Percentiles rank a stretch among this genome's conserved stretches.
Conservation (phyloP, 2,329 filamentous ascomycete genomes). For the Xylaria sp. region DNA sequence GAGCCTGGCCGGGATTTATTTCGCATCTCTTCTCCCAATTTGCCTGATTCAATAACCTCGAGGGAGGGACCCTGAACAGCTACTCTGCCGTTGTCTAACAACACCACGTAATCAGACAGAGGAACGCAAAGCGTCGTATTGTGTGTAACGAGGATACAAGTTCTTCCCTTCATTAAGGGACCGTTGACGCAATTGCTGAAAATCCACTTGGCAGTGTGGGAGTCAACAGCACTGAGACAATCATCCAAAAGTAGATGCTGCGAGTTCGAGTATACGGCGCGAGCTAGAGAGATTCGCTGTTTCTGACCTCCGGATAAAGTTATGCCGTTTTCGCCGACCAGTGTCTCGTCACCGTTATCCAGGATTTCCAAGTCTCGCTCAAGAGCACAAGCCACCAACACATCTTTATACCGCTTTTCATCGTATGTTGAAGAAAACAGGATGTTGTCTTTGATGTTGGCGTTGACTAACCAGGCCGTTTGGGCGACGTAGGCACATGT, state of each 20-base stretch:
- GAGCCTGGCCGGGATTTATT: conserved; percentile 77
- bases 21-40: conserved; percentile 84
- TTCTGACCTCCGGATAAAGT: conserved; percentile 97
- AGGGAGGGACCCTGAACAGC: conserved; percentile 78
- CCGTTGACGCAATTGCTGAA: conserved; percentile 93
- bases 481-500: conserved; percentile 97
- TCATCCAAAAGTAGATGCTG: conserved; percentile 92
- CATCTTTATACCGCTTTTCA: conserved; percentile 83
- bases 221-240: conserved; percentile 95
- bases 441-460: conserved; percentile 95
- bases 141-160: conserved; percentile 95
- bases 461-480: conserved; percentile 96
- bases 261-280: conserved; percentile 95
- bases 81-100: conserved; percentile 88
- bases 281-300: conserved; percentile 95
- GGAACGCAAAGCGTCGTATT: conserved; percentile 91
- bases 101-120: conserved; percentile 80
- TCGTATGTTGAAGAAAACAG: conserved; percentile 86
- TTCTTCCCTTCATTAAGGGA: conserved; percentile 86
- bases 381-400: conserved; percentile 89
- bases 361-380: conserved; percentile 92
- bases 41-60: conserved; percentile 86
- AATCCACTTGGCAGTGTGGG: conserved; percentile 97
- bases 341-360: conserved; percentile 88
- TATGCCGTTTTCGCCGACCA: conserved; percentile 97